Percentiles rank a stretch among this genome's conserved stretches.
These are phyloP conservation scores for Nicotiana paniculata DNA, from an alignment of 257 asterid species.

Conservation along the genomic window DNA sequence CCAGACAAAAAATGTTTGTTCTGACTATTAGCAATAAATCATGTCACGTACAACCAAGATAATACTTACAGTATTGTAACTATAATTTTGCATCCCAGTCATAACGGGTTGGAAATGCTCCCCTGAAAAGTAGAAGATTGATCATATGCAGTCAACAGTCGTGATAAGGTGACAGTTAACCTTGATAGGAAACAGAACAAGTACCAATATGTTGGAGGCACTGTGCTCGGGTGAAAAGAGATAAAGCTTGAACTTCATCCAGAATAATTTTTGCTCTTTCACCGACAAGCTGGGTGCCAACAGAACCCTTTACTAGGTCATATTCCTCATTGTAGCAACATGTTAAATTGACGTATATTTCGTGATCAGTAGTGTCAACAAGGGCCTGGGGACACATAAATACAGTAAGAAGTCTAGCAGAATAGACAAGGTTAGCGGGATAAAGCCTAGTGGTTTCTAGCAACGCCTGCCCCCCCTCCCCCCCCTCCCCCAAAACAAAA, in stretches of 20 bases:
- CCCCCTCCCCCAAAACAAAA: no score
- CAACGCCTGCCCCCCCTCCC: no score
- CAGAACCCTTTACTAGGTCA: constrained; percentile 78
- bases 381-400: constrained; percentile 57
- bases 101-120: constrained; percentile 75
- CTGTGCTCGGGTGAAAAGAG: constrained; percentile 65
- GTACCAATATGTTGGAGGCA: constrained; percentile 89
- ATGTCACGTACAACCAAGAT: neutral
- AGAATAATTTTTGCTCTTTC: constrained; percentile 88
- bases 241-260: constrained; percentile 67
- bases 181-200: constrained; percentile 3
- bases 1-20: neutral
- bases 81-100: constrained; percentile 62
- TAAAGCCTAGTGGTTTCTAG: no score
- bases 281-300: constrained; percentile 88
- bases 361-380: constrained; percentile 72
- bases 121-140: constrained; percentile 45
- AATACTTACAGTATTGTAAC: constrained; percentile 55
- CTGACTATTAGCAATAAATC: neutral
- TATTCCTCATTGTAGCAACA: constrained; percentile 65
- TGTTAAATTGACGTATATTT: constrained; percentile 71
- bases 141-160: constrained; percentile 13
- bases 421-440: neutral
- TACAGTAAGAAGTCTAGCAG: constrained; percentile 14
- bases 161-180: constrained; percentile 8